Evolutionary conservation across 257 asterid species (phyloP).

Genomic region (Petrea volubilis): DNA sequence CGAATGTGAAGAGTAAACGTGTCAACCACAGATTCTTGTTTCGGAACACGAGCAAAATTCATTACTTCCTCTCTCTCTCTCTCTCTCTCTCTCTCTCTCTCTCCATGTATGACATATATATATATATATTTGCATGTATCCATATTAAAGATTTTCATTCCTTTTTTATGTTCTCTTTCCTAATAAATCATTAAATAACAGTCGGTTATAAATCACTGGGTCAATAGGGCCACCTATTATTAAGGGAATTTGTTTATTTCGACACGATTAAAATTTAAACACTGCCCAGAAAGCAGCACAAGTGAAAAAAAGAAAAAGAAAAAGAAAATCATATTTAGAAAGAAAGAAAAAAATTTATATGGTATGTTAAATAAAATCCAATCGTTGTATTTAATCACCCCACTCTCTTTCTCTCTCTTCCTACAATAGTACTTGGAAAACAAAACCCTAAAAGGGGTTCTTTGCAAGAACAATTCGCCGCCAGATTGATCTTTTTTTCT

Average conservation of each 20-base stretch:
- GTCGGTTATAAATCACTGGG: constrained; percentile 25
- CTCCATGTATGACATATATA: not conserved
- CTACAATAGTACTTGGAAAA: constrained; percentile 38
- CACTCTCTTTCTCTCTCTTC: not conserved
- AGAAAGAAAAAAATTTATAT: constrained; percentile 18
- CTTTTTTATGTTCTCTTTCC: not conserved
- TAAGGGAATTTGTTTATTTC: constrained; percentile 34
- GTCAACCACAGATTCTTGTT: constrained; percentile 37
- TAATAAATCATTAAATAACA: not conserved
- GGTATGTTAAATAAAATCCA: constrained; percentile 29
- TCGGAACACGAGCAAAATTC: constrained; percentile 12
- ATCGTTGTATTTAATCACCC: constrained; percentile 41
- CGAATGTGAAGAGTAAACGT: constrained; percentile 38
- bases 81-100: not conserved
- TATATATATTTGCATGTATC: not conserved
- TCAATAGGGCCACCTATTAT: constrained; percentile 30
- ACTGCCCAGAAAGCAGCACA: not conserved
- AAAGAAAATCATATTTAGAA: not conserved
- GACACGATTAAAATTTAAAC: not conserved
- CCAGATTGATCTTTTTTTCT: constrained; percentile 53
- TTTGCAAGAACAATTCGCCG: constrained; percentile 77
- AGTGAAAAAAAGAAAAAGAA: not conserved
- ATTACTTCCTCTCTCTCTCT: not conserved
- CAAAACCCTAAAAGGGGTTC: constrained; percentile 86
- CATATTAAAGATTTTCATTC: not conserved